These are phyloP conservation scores for Penicillium lagena DNA, from an alignment of 495 filamentous ascomycete species.

Conservation along the genomic window DNA sequence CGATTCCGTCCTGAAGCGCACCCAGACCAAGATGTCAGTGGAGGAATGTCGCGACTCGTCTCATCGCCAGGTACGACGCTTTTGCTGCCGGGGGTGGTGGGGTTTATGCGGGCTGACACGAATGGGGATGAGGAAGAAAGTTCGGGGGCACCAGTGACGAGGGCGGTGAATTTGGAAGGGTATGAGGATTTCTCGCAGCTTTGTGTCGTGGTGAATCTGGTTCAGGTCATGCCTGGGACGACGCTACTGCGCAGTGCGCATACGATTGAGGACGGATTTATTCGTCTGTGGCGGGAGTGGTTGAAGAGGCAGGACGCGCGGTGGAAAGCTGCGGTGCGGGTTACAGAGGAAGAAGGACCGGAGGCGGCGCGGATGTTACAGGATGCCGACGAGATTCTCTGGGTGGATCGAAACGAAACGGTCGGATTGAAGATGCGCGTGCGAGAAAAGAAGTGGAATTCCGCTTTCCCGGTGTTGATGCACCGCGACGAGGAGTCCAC, in stretches of 20 bases:
- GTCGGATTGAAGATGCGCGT: slow-evolving; percentile 56
- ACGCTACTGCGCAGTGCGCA: slow-evolving; percentile 52
- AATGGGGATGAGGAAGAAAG: slow-evolving; percentile 6
- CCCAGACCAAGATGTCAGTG: slow-evolving; percentile 34
- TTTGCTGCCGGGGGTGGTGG: slow-evolving; percentile 7
- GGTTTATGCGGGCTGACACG: slow-evolving; percentile 30
- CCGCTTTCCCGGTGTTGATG: slow-evolving; percentile 29
- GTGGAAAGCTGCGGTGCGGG: slow-evolving; percentile 6
- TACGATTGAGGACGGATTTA: slow-evolving; percentile 55
- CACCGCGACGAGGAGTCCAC: slow-evolving; percentile 45
- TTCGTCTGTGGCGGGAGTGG: slow-evolving; percentile 66
- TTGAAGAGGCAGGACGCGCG: slow-evolving; percentile 38
- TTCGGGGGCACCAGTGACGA: slow-evolving; percentile 18
- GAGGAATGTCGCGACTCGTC: slow-evolving; percentile 5
- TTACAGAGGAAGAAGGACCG: not conserved
- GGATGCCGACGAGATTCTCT: slow-evolving; percentile 34
- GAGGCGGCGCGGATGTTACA: not conserved
- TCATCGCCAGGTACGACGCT: slow-evolving; percentile 14
- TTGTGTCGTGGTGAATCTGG: slow-evolving; percentile 59
- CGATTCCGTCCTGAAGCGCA: slow-evolving; percentile 54
- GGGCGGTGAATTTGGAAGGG: slow-evolving; percentile 58
- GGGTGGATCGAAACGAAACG: slow-evolving; percentile 48
- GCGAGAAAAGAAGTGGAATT: slow-evolving; percentile 24
- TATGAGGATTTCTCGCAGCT: slow-evolving; percentile 68
- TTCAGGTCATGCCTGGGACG: slow-evolving; percentile 53